Evolutionary conservation across 2,329 filamentous ascomycete genomes (phyloP), one percentile per base, ranked within the genome.

Genomic region (Chaetomium strumarium): DNA sequence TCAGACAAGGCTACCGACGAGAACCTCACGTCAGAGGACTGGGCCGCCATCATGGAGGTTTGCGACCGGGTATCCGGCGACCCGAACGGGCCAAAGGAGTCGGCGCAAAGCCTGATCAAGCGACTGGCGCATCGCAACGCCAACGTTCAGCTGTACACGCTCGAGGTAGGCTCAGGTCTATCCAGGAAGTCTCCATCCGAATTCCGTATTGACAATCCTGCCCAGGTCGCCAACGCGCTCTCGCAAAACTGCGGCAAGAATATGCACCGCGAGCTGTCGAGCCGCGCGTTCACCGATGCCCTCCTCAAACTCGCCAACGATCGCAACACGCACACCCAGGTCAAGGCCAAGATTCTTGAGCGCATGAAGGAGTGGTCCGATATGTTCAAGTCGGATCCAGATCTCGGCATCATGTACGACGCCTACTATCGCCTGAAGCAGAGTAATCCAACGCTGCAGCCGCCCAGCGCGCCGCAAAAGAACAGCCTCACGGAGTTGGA

Each of bases 321-420:
- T 70, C 82, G 91, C 72, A 99, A 95, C 69, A 96, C 92, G 48
- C 93, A 97, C 70, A 86, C 87, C 67, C 90, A 96, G 70, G 93
- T 99, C 67, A 97, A 97, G 73, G 83, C 89, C 59, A 97, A 96
- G 79, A 96, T 99, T 60, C 72, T 97, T 54, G 92, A 97, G 75
- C 84, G 91, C 61, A 97, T 97, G 90, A 85, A 88, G 68, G 89
- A 92, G 59, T 99, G 93, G 93, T 84, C 87, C 52, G 88, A 93
- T 64, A 95, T 96, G 88, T 97, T 97, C 68, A 81, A 82, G 63
- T 84, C 80, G 55, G 90, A 96, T 66, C 81, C 90, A 11, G 92
- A 96, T 67, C 80, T 99, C 55, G 93, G 93, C 16, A 95, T 99
- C 67, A 99, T 99, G 93, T 87, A 91, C 68, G 89, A 95, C 66